Evolutionary conservation across 352 stramenopile genomes (phyloP).

Genomic region (Globisporangium abappressorium): DNA sequence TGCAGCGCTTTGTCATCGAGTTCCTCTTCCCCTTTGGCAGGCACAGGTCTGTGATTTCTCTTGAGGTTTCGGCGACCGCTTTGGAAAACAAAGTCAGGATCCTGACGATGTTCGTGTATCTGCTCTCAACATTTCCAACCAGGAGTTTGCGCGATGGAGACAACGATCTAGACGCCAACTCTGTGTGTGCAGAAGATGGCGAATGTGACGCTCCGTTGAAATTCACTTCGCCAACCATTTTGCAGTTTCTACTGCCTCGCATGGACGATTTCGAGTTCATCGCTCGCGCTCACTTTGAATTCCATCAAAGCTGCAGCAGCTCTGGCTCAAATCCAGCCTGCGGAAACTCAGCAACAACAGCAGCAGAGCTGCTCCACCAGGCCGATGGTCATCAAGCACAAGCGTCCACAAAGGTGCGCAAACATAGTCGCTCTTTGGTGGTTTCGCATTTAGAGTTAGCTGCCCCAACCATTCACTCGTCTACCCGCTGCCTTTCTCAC

Average conservation of each 20-base stretch:
- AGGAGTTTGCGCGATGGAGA: background rate
- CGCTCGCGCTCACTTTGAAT: background rate
- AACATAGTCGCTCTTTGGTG: background rate
- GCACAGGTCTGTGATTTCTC: background rate
- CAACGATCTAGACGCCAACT: background rate
- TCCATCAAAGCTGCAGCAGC: background rate
- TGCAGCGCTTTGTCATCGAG: slow-evolving; percentile 6
- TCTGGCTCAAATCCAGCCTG: background rate
- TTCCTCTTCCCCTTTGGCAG: slow-evolving; percentile 13
- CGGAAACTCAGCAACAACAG: background rate
- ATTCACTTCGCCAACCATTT: background rate
- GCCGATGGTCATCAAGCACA: background rate
- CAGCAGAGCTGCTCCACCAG: background rate
- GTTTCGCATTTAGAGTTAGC: background rate
- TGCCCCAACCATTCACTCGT: background rate
- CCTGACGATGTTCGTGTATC: background rate
- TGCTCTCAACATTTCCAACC: background rate
- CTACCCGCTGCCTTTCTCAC: background rate
- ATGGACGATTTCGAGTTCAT: slow-evolving; percentile 8
- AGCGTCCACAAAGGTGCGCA: background rate
- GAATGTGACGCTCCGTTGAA: background rate
- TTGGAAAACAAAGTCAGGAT: background rate
- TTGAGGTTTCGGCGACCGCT: background rate
- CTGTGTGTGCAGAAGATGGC: background rate
- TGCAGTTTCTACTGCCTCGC: slow-evolving; percentile 1